A percentile compares a stretch with the other conserved stretches of the same genome.
phyloP scores from a whole-genome alignment of 345 rosid species.

The Sonneratia caseolaris region DNA sequence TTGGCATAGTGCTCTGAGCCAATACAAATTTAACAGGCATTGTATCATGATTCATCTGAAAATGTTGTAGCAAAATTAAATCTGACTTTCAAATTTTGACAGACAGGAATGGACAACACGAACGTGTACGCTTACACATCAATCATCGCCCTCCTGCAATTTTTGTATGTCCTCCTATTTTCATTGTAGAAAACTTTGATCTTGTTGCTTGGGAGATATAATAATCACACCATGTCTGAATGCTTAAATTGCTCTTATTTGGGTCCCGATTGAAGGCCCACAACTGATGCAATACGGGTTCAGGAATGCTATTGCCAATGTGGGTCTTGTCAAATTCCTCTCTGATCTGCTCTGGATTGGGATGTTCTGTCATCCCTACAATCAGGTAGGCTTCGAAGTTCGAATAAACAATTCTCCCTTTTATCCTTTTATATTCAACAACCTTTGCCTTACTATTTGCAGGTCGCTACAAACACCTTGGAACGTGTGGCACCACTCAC shows the following conservation, averaged over 20 bases:
- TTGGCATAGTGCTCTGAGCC: not conserved
- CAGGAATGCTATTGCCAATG: slow-evolving; percentile 72
- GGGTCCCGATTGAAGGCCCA: slow-evolving; percentile 72
- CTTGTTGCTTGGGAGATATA: not conserved
- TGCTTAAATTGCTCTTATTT: not conserved
- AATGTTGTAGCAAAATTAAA: not conserved
- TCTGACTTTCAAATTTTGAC: slow-evolving; percentile 10
- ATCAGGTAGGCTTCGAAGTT: slow-evolving; percentile 44
- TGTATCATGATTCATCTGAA: not conserved
- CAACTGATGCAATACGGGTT: slow-evolving; percentile 67
- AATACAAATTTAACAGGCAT: no score
- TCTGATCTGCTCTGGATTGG: slow-evolving; percentile 98
- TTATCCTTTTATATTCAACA: no score
- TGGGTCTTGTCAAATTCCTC: slow-evolving; percentile 67
- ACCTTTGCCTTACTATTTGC: not conserved
- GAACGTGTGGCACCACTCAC: slow-evolving; percentile 98
- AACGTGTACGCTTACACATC: slow-evolving; percentile 90
- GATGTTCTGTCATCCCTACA: slow-evolving; percentile 95
- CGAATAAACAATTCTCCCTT: no score
- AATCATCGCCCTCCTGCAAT: slow-evolving; percentile 91
- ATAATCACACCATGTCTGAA: not conserved
- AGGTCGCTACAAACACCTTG: slow-evolving; percentile 94
- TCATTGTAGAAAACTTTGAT: not conserved
- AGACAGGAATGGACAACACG: slow-evolving; percentile 99
- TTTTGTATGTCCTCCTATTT: slow-evolving; percentile 37